Evolutionary conservation across 2,329 filamentous ascomycete genomes (phyloP).

Genomic region (Microdochium paspali): DNA sequence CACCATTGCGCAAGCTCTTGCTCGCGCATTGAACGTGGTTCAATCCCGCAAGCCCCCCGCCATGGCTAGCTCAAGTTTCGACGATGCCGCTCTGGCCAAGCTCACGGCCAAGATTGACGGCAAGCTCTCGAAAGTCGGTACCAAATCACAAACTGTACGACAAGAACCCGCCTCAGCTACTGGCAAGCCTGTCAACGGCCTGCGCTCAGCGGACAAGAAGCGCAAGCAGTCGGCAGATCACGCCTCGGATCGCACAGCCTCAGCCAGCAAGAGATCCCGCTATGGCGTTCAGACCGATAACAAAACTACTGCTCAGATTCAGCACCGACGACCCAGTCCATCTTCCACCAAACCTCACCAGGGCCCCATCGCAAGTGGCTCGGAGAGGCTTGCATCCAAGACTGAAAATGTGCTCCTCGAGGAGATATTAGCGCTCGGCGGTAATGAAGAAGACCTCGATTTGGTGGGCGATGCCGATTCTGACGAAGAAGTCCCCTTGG

Average conservation of each 20-base stretch:
- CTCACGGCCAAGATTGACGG: conserved; percentile 49
- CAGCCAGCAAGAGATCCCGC: conserved; percentile 14
- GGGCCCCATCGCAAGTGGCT: too few relatives aligned
- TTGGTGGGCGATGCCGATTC: conserved; percentile 48
- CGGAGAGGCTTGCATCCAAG: background rate
- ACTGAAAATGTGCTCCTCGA: conserved; percentile 33
- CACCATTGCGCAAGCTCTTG: too few relatives aligned
- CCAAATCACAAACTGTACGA: conserved; percentile 6
- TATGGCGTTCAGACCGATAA: background rate
- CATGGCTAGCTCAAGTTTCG: conserved; percentile 24
- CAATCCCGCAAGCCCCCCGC: background rate
- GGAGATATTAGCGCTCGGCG: conserved; percentile 56
- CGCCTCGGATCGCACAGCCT: conserved; percentile 7
- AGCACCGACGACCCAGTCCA: conserved; percentile 11
- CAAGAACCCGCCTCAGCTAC: background rate
- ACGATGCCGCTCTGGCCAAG: conserved; percentile 39
- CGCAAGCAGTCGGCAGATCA: conserved; percentile 24
- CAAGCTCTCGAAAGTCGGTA: conserved; percentile 30
- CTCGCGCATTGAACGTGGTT: too few relatives aligned
- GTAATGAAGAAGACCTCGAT: conserved; percentile 54
- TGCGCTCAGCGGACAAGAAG: conserved; percentile 27
- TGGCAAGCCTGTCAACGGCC: conserved; percentile 10
- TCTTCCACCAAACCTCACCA: conserved; percentile 13
- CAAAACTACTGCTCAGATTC: conserved; percentile 10
- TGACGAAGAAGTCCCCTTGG: conserved; percentile 32